Percentiles rank a stretch among this genome's conserved stretches.
Evolutionary conservation across 345 rosid genomes (phyloP).

Genomic region (Anastatica hierochuntica): DNA sequence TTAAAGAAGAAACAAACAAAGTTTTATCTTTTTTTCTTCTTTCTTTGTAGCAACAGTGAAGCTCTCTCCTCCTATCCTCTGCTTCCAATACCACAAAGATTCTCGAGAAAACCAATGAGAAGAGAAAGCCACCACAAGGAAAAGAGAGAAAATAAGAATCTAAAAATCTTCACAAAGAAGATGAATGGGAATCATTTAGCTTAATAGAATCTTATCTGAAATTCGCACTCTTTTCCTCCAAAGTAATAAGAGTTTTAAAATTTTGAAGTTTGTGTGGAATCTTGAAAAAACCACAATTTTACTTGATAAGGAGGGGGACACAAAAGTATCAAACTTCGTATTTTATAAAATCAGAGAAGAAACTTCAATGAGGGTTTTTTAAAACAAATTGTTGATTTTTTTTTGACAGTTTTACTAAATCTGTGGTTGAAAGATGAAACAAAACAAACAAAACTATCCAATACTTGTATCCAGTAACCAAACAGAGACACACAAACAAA

Average conservation of each 20-base stretch:
- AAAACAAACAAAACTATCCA: slow-evolving; percentile 17
- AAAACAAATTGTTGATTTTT: too few species aligned
- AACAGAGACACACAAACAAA: background rate
- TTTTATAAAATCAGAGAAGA: too few species aligned
- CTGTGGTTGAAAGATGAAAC: slow-evolving; percentile 14
- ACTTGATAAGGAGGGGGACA: background rate
- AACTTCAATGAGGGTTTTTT: too few species aligned
- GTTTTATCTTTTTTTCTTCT: too few species aligned
- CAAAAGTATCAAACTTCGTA: slow-evolving; percentile 10
- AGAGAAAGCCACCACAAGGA: slow-evolving; percentile 6
- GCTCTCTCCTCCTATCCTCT: slow-evolving; percentile 11
- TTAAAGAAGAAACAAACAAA: slow-evolving; percentile 10
- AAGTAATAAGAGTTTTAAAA: background rate
- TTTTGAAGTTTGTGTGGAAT: background rate
- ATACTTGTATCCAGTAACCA: slow-evolving; percentile 13
- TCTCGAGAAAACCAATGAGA: slow-evolving; percentile 20
- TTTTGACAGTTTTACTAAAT: background rate
- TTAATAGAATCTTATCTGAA: slow-evolving; percentile 25
- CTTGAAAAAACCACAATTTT: slow-evolving; percentile 2
- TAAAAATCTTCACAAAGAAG: slow-evolving; percentile 45
- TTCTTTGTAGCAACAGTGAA: slow-evolving; percentile 19
- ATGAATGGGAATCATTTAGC: slow-evolving; percentile 33
- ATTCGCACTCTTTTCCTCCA: slow-evolving; percentile 3
- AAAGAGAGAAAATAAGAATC: slow-evolving; percentile 10
- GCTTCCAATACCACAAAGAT: slow-evolving; percentile 16